Conservation (phyloP, 805 yeast species). For the Saccharomyces paradoxus region DNA sequence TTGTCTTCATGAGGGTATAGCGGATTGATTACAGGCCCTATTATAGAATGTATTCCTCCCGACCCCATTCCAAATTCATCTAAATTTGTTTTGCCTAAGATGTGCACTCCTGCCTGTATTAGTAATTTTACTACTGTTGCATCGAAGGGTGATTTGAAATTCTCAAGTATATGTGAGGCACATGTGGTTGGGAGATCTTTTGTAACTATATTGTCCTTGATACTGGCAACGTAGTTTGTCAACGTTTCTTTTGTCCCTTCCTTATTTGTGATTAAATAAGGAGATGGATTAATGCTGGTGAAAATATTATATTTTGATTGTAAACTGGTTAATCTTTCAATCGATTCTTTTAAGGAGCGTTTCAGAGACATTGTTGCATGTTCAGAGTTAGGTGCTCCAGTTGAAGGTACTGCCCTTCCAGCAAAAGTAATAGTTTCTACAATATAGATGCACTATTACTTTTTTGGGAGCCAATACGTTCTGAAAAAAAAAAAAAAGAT, state of each 20-base stretch:
- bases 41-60: constrained; percentile 45
- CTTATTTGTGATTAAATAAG: constrained; percentile 5
- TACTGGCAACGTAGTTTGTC: constrained; percentile 35
- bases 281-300: constrained; percentile 31
- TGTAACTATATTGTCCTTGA: constrained; percentile 80
- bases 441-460: not conserved
- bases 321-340: constrained; percentile 11
- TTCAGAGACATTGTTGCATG: constrained; percentile 5
- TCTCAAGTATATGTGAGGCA: constrained; percentile 53
- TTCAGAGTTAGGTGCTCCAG: not conserved
- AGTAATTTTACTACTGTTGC: constrained; percentile 63
- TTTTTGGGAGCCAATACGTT: not conserved
- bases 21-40: constrained; percentile 55
- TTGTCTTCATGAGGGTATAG: constrained; percentile 29
- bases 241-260: constrained; percentile 14
- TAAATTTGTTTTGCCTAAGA: constrained; percentile 79
- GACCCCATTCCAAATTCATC: constrained; percentile 99
- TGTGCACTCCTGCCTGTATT: constrained; percentile 41
- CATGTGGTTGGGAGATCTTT: constrained; percentile 65
- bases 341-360: constrained; percentile 7
- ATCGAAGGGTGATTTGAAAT: constrained; percentile 68
- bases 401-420: not conserved
- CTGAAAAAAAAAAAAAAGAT: not conserved
- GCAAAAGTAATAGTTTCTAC: not conserved
- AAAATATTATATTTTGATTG: constrained; percentile 35